Evolutionary conservation across 2,329 filamentous ascomycete genomes (phyloP).

Genomic region (Atkinsonella hypoxylon): DNA sequence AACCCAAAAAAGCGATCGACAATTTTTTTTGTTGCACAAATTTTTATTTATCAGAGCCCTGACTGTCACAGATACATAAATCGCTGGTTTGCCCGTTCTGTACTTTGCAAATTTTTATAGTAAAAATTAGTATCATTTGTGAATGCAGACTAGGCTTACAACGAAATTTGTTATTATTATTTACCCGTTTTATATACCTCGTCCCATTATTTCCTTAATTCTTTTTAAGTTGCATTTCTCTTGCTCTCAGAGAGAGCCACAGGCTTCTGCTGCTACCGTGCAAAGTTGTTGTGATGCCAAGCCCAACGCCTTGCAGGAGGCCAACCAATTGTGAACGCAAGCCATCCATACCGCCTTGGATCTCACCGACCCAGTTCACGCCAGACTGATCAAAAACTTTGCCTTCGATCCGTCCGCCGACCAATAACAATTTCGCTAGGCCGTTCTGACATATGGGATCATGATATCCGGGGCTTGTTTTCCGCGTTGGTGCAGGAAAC

Average conservation of each 20-base stretch:
- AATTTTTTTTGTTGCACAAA: too few relatives aligned
- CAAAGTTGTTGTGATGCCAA: constrained; percentile 64
- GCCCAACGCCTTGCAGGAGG: constrained; percentile 69
- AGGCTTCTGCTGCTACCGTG: constrained; percentile 71
- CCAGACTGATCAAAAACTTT: constrained; percentile 70
- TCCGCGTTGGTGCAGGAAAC: constrained; percentile 69
- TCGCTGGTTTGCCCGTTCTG: too few relatives aligned
- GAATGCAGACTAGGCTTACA: too few relatives aligned
- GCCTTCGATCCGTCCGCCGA: constrained; percentile 80
- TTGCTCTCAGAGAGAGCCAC: constrained; percentile 78
- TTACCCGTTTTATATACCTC: too few relatives aligned
- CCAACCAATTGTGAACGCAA: constrained; percentile 70
- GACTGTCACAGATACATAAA: too few relatives aligned
- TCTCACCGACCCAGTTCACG: constrained; percentile 53
- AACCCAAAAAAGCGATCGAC: too few relatives aligned
- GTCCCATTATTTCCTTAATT: too few relatives aligned
- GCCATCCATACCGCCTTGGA: constrained; percentile 70
- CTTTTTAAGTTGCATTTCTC: constrained; percentile 69
- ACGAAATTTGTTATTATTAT: too few relatives aligned
- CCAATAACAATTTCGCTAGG: constrained; percentile 72
- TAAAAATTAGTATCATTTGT: too few relatives aligned
- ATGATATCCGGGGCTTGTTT: constrained; percentile 67
- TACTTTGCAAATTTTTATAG: too few relatives aligned
- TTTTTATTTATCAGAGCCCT: too few relatives aligned
- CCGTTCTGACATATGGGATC: constrained; percentile 69